Evolutionary conservation across 768 basidiomycete genomes (phyloP).

Genomic region (Trametes coccinea): DNA sequence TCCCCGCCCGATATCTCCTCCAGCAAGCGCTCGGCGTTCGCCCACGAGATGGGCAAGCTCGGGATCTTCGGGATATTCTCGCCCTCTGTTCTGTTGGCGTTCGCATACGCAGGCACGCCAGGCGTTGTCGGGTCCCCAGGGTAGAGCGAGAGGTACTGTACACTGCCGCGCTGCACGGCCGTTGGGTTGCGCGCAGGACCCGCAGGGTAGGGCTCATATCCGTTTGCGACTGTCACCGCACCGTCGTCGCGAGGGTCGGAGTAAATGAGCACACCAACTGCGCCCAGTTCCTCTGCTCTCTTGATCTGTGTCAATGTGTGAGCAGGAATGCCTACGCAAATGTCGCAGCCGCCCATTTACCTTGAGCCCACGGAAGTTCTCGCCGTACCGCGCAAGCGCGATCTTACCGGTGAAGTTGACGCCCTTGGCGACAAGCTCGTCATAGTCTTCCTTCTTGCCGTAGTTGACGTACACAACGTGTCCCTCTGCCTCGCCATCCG

Average conservation of each 20-base stretch:
- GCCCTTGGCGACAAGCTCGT: constrained; percentile 62
- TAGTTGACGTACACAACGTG: constrained; percentile 78
- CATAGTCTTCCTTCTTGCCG: constrained; percentile 73
- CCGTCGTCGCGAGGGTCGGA: constrained; percentile 88
- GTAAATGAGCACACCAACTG: constrained; percentile 78
- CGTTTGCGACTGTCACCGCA: constrained; percentile 70
- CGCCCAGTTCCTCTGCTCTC: constrained; percentile 81
- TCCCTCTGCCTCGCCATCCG: constrained; percentile 74
- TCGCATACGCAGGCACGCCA: constrained; percentile 81
- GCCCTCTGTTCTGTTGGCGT: constrained; percentile 64
- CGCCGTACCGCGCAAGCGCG: constrained; percentile 75
- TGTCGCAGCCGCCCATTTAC: constrained; percentile 34
- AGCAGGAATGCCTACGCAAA: not conserved
- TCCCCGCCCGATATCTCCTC: constrained; percentile 47
- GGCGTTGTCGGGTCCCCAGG: constrained; percentile 84
- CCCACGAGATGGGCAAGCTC: constrained; percentile 86
- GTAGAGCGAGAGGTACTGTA: constrained; percentile 61
- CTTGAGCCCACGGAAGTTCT: constrained; percentile 88
- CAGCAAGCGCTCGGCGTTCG: constrained; percentile 68
- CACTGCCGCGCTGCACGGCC: constrained; percentile 86
- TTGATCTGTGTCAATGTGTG: constrained; percentile 50
- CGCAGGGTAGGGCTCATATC: constrained; percentile 73
- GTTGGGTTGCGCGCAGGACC: constrained; percentile 88
- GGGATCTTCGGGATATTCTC: constrained; percentile 73
- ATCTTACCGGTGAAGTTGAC: constrained; percentile 77